Conservation (phyloP, 2,329 filamentous ascomycete species). For the Diaporthe amygdali region DNA sequence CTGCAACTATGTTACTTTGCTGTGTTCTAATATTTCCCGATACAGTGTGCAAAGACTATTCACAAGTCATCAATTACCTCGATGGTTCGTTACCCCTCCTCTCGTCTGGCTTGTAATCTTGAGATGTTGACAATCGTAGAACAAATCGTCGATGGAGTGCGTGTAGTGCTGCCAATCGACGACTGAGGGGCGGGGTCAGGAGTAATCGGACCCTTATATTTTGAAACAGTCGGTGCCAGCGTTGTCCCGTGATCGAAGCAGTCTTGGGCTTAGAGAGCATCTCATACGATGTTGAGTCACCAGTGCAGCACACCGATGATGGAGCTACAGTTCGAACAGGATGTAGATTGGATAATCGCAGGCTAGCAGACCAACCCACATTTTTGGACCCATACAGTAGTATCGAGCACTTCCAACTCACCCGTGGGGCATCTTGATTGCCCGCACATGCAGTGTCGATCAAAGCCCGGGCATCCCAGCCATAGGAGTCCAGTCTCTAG, state of each 20-base stretch:
- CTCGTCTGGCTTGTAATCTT: neutral
- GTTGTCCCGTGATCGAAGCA: neutral
- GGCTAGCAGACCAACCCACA: constrained; percentile 7
- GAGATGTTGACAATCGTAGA: constrained; percentile 1
- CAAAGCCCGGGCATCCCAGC: neutral
- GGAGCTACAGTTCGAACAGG: neutral
- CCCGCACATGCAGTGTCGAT: constrained; percentile 15
- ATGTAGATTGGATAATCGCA: neutral
- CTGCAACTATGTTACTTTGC: neutral
- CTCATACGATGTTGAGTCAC: constrained; percentile 16
- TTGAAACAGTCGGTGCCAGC: constrained; percentile 2
- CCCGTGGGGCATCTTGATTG: constrained; percentile 14
- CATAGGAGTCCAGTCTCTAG: neutral
- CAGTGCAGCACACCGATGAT: constrained; percentile 1
- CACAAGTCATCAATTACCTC: constrained; percentile 29
- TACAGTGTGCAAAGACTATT: constrained; percentile 33
- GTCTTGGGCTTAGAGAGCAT: neutral
- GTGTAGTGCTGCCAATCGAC: constrained; percentile 24
- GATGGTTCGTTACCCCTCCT: constrained; percentile 26
- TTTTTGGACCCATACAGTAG: constrained; percentile 8
- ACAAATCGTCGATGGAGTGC: constrained; percentile 18
- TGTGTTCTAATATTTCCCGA: neutral
- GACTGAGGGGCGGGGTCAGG: constrained; percentile 1
- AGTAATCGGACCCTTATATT: neutral
- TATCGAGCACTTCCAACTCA: constrained; percentile 13